These are phyloP conservation scores for Cantharellus cinnabarinus DNA, from an alignment of 768 basidiomycete species.

Conservation along the genomic window DNA sequence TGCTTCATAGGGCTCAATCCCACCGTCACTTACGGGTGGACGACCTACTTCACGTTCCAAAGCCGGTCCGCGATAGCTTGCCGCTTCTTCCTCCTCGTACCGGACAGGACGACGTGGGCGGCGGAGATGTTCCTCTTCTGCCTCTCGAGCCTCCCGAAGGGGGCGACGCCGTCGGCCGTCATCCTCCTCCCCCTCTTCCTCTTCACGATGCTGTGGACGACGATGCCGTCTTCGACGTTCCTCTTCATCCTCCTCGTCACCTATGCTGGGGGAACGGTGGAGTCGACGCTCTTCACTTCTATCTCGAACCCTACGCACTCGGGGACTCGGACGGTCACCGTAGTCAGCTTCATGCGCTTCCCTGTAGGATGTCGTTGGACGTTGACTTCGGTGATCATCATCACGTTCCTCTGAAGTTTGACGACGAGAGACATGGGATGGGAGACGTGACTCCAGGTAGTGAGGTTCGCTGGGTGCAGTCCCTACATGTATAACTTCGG, in stretches of 20 bases:
- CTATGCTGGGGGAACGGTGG: background rate
- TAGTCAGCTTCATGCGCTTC: background rate
- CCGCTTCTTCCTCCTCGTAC: too few species aligned
- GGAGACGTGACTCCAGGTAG: background rate
- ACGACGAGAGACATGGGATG: too few species aligned
- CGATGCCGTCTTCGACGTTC: constrained; percentile 6
- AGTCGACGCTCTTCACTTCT: background rate
- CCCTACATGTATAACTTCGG: background rate
- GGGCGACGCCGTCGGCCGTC: constrained; percentile 1
- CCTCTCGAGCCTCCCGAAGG: constrained; percentile 20
- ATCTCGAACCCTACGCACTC: background rate
- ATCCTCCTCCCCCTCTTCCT: constrained; percentile 3
- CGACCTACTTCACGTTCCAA: too few species aligned
- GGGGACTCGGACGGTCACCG: background rate
- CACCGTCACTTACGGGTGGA: too few species aligned
- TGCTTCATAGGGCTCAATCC: too few species aligned
- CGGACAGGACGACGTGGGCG: too few species aligned
- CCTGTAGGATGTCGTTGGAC: too few species aligned
- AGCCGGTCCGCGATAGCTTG: too few species aligned
- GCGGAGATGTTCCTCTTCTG: background rate
- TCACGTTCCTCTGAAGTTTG: too few species aligned
- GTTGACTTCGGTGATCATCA: too few species aligned
- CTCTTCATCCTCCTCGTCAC: constrained; percentile 3
- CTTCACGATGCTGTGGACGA: background rate
- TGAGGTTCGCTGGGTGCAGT: background rate